Evolutionary conservation across 2,329 filamentous ascomycete species (phyloP).

Genomic region (Aspergillus carbonarius): DNA sequence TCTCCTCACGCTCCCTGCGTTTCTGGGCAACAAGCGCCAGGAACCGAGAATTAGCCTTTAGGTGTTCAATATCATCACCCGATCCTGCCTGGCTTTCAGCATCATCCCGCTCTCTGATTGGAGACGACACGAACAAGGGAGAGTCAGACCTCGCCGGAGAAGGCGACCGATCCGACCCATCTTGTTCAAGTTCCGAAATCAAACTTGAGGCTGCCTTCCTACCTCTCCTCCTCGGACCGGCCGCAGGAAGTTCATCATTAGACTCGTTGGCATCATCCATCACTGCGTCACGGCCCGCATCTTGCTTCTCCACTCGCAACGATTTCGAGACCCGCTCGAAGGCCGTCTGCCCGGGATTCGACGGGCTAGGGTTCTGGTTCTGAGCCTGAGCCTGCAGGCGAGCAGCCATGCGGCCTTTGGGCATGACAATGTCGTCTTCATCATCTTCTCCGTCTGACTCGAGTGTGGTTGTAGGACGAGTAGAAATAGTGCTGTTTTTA

Average conservation of each 20-base stretch:
- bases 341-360: conserved; percentile 31
- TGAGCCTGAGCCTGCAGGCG: conserved; percentile 54
- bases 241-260: conserved; percentile 33
- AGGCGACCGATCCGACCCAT: conserved; percentile 24
- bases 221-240: conserved; percentile 28
- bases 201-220: conserved; percentile 30
- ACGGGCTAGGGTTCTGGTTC: conserved; percentile 14
- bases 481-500: conserved; percentile 3
- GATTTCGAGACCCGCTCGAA: conserved; percentile 41
- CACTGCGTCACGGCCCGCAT: conserved; percentile 20
- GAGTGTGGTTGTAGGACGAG: neutral
- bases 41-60: conserved; percentile 59
- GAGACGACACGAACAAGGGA: conserved; percentile 47
- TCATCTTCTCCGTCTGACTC: conserved; percentile 25
- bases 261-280: conserved; percentile 22
- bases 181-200: conserved; percentile 28
- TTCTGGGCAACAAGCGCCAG: conserved; percentile 72
- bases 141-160: conserved; percentile 33
- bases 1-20: conserved; percentile 66
- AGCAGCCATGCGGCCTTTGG: conserved; percentile 64
- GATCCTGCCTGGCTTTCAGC: conserved; percentile 11
- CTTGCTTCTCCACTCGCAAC: conserved; percentile 18
- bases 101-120: conserved; percentile 12
- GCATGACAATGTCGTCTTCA: conserved; percentile 49
- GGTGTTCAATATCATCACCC: conserved; percentile 27